These are phyloP conservation scores for Alternaria gaisen DNA, from an alignment of 2,329 filamentous ascomycete genomes.

Conservation along the genomic window DNA sequence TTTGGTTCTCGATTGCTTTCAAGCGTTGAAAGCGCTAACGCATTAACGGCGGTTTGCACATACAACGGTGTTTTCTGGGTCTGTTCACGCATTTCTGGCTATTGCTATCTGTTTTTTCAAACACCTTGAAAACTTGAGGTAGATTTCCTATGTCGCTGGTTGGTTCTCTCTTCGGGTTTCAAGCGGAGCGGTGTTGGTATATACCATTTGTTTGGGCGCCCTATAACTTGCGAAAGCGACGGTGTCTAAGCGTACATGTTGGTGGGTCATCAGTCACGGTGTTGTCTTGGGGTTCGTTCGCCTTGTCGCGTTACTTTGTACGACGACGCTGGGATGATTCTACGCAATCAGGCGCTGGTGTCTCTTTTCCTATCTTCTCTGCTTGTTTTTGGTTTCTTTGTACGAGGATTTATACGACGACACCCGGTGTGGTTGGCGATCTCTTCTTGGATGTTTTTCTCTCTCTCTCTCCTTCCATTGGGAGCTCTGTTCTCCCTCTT, in stretches of 20 bases:
- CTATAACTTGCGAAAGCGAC: slow-evolving; percentile 48
- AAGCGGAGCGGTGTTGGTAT: slow-evolving; percentile 51
- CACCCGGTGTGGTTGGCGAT: slow-evolving; percentile 26
- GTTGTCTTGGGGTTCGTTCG: slow-evolving; percentile 32
- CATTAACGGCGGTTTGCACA: slow-evolving; percentile 53
- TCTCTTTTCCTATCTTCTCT: slow-evolving; percentile 11
- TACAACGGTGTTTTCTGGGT: slow-evolving; percentile 48
- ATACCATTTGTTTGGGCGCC: slow-evolving; percentile 52
- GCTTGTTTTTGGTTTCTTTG: slow-evolving; percentile 37
- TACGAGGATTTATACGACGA: slow-evolving; percentile 45
- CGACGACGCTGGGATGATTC: slow-evolving; percentile 53
- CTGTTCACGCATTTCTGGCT: slow-evolving; percentile 41
- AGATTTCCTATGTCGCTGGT: slow-evolving; percentile 53
- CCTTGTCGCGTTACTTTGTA: slow-evolving; percentile 36
- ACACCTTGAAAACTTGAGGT: slow-evolving; percentile 47
- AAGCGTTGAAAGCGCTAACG: slow-evolving; percentile 31
- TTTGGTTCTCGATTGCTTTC: slow-evolving; percentile 38
- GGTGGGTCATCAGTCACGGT: slow-evolving; percentile 23
- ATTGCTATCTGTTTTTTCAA: slow-evolving; percentile 43
- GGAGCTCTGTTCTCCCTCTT: slow-evolving; percentile 38
- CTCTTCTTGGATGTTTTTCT: slow-evolving; percentile 43
- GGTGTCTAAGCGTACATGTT: slow-evolving; percentile 45
- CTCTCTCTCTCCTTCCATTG: slow-evolving; percentile 2
- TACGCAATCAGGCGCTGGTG: slow-evolving; percentile 45
- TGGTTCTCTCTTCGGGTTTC: slow-evolving; percentile 33